Evolutionary conservation across 2,329 filamentous ascomycete genomes (phyloP), one percentile per base, ranked within the genome.

Genomic region (Didymella sp.): DNA sequence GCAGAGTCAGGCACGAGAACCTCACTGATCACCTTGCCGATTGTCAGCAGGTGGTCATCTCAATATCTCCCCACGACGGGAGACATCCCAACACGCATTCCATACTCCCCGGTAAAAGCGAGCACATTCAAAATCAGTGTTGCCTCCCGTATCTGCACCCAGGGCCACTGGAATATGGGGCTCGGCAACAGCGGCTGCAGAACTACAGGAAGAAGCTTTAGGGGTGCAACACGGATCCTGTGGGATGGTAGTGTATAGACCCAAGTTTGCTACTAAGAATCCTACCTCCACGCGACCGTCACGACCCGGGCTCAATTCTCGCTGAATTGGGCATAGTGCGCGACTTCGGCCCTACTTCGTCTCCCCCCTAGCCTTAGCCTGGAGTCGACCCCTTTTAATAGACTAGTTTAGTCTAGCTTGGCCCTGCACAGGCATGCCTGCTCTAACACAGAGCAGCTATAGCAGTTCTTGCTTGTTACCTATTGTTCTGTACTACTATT

Each of bases 271-370:
- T 42, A 42, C 40, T 42, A 42, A 42, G 40, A 42, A 42, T 42
- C 28, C 27, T 45, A 47, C 45, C 53, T 51, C 49, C 48, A 44
- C 35, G 43, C 46, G 28, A 46, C 19, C 33, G 19, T 31, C 41
- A 30, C 56, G 48, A 51, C 19, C 25, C 42, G 42, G 41, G 50
- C 42, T 30, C 30, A 0, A 27, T 44, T 44, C 48, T 28, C n/a
- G 48, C 40, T 11, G n/a, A 35, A 35, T 51, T 21, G 8, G 40
- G 24, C n/a, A 19, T 51, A 51, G 48, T 22, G 50, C 41, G 9
- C 50, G 31, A 52, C 30, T 46, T 24, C 33, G 11, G 50, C 50
- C 41, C 49, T 52, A n/a, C 38, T 15, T 52, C 41, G 49, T 31
- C 30, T n/a, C 25, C 41, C 40, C 40, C 33, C 17, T 17, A 38